A percentile compares a stretch with the other conserved stretches of the same genome.
Evolutionary conservation across 345 rosid genomes (phyloP).

Genomic region (Rhodamnia rubescens): DNA sequence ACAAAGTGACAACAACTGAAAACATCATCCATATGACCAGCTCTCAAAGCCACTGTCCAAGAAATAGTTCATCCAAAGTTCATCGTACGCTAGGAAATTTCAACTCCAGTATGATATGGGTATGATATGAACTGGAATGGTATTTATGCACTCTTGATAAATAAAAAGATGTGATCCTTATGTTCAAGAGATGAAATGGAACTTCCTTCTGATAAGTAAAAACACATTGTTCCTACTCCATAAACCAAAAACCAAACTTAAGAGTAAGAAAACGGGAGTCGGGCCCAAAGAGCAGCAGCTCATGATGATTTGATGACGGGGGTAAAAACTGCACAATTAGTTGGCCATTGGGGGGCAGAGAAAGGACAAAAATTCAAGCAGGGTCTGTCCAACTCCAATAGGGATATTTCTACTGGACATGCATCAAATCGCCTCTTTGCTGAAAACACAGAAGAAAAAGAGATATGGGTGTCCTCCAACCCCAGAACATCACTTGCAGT

Average conservation of each 20-base stretch:
- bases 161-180: neutral
- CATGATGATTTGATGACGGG: neutral
- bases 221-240: too few relatives aligned
- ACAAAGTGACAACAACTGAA: neutral
- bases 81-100: neutral
- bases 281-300: neutral
- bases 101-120: neutral
- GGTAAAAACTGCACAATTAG: neutral
- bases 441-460: neutral
- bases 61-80: neutral
- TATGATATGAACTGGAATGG: neutral
- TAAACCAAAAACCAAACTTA: neutral
- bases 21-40: neutral
- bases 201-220: neutral
- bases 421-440: neutral
- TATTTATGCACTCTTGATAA: neutral
- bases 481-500: neutral
- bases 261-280: neutral
- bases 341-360: neutral
- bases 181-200: neutral
- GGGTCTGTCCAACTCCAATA: too few relatives aligned
- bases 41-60: neutral
- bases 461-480: neutral
- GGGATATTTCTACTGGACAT: neutral
- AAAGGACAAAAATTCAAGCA: neutral